Percentiles rank a stretch among this genome's conserved stretches.
phyloP scores from a whole-genome alignment of 176 grass and related monocot genomes.

The Otatea glauca region DNA sequence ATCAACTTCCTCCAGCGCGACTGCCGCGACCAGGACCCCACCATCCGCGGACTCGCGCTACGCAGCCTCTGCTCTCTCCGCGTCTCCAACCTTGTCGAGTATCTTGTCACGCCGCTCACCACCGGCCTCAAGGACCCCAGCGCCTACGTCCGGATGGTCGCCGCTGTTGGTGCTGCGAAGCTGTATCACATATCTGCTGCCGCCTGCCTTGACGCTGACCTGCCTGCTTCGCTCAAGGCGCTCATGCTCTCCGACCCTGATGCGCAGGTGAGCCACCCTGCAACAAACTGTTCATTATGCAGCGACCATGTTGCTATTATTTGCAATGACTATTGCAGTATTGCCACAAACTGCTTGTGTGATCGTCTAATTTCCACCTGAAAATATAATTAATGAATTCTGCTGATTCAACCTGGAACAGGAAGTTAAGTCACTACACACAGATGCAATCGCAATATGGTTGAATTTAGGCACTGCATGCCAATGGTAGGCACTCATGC shows the following conservation, averaged over 20 bases:
- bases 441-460: background rate
- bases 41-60: conserved; percentile 90
- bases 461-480: conserved; percentile 1
- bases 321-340: background rate
- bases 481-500: background rate
- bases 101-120: conserved; percentile 81
- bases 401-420: conserved; percentile 32
- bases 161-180: conserved; percentile 77
- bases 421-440: conserved; percentile 2
- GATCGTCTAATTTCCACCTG: background rate
- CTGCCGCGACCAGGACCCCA: conserved; percentile 93
- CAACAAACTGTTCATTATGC: background rate
- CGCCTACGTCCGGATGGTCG: conserved; percentile 84
- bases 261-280: conserved; percentile 61
- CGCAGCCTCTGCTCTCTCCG: conserved; percentile 97
- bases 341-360: background rate
- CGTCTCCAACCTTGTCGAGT: conserved; percentile 93
- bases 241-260: conserved; percentile 94
- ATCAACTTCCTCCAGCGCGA: conserved; percentile 99
- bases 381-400: background rate
- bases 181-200: conserved; percentile 90
- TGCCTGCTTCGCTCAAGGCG: conserved; percentile 78
- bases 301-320: background rate
- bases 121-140: conserved; percentile 87
- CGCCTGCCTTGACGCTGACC: conserved; percentile 88